Base-by-base conservation (phyloP, 371 early-diverging fungal species). In the Nematocida displodere region DNA sequence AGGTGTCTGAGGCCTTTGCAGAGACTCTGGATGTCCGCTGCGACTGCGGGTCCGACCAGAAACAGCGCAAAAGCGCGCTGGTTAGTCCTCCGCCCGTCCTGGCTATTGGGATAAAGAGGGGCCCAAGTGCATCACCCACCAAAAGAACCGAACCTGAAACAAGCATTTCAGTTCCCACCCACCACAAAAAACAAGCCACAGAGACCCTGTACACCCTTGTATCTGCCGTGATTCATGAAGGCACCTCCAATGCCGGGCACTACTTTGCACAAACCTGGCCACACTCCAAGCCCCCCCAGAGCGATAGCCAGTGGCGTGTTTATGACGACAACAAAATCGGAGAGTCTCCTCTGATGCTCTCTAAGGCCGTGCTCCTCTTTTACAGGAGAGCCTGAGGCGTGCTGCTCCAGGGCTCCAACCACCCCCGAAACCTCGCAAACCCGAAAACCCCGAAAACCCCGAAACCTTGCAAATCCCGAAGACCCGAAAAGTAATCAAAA, bases 181-280 rank as follows among this genome's bases (percentile, higher is more conserved):
- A 39, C n/a, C 33, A 15, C 17, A 22, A 46, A 8, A 44, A 71
- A 28, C 17, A 54, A 5, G 24, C 13, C 15, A 13, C 11, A 52
- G 3, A 1, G 33, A n/a, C 44, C 13, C 8, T 15, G 50, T 71
- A 71, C 36, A 15, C 2, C n/a, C 63, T 71, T 0, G 20, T 22
- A 20, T 42, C 49, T 7, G 44, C 61, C 24, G 28, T 71, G 13
- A 22, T 71, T 4, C 47, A 71, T 44, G 46, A 37, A 33, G 75
- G 75, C 17, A 71, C 75, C 20, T 29, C 31, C 2, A 31, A 61
- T 5, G 62, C 75, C 1, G 75, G 75, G 34, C 75, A 71, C 36
- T 71, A 71, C 31, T 31, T 47, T 20, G 52, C 33, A 22, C 62
- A 71, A 36, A 36, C 50, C 15, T 48, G 36, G 11, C 11, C 44